Evolutionary conservation across 371 early-diverging fungal genomes (phyloP).

Genomic region (Thermomucor indicae-seudaticae): DNA sequence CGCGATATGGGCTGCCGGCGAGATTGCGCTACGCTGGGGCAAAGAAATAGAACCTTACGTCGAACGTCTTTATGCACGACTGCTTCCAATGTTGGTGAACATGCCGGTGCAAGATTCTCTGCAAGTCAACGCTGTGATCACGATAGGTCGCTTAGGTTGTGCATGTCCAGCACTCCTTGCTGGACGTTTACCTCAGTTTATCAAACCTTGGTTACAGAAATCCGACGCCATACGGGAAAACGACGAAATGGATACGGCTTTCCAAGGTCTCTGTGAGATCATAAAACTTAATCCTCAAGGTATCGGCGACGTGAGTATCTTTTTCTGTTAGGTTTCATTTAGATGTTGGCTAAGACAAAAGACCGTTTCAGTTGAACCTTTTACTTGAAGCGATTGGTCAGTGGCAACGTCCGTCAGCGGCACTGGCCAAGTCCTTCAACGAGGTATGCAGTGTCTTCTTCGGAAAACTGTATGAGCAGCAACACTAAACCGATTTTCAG

Average conservation of each 20-base stretch:
- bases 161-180: slow-evolving; percentile 71
- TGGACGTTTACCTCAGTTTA: slow-evolving; percentile 63
- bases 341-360: not conserved
- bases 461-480: not conserved
- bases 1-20: slow-evolving; percentile 94
- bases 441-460: slow-evolving; percentile 45
- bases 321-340: not conserved
- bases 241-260: slow-evolving; percentile 89
- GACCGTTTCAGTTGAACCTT: slow-evolving; percentile 50
- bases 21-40: slow-evolving; percentile 79
- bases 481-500: slow-evolving; percentile 11
- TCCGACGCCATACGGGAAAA: slow-evolving; percentile 72
- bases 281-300: slow-evolving; percentile 79
- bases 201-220: slow-evolving; percentile 64
- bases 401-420: slow-evolving; percentile 63
- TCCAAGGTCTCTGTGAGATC: slow-evolving; percentile 83
- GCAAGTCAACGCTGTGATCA: slow-evolving; percentile 87
- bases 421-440: slow-evolving; percentile 56
- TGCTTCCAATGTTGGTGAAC: slow-evolving; percentile 68
- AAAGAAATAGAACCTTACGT: slow-evolving; percentile 62
- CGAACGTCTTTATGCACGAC: slow-evolving; percentile 61
- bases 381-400: slow-evolving; percentile 67
- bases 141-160: slow-evolving; percentile 86
- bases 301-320: slow-evolving; percentile 39
- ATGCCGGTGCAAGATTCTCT: slow-evolving; percentile 55